Conservation (phyloP, 2,329 filamentous ascomycete genomes). For the Fusarium sp. region DNA sequence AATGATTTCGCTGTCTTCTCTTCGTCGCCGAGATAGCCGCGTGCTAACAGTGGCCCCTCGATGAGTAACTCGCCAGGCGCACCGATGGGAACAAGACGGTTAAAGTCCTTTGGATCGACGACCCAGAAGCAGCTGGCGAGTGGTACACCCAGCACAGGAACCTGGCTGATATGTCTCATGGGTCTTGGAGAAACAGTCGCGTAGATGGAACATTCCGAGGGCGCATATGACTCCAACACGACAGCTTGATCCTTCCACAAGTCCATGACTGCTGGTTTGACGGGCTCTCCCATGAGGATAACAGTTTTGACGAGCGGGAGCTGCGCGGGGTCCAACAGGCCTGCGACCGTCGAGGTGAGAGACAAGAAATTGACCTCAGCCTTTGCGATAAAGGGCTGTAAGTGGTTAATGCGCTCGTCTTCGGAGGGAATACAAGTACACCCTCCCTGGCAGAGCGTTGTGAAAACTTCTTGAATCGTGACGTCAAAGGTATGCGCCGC, state of each 20-base stretch:
- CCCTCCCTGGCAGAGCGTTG: neutral
- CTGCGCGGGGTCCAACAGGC: neutral
- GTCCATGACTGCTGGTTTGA: constrained; percentile 3
- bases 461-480: neutral
- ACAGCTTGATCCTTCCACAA: neutral
- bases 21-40: neutral
- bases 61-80: neutral
- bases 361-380: neutral
- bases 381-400: neutral
- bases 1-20: neutral
- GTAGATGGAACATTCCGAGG: neutral
- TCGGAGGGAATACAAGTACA: constrained; percentile 1
- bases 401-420: neutral
- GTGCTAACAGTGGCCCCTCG: neutral
- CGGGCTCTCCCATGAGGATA: neutral
- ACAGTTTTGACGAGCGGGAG: neutral
- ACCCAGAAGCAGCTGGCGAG: neutral
- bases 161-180: neutral
- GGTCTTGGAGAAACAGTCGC: neutral
- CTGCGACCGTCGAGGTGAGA: neutral
- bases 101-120: neutral
- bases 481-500: constrained; percentile 1
- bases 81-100: neutral
- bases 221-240: neutral
- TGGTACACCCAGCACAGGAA: neutral